Conservation (phyloP, 1,284 basidiomycete species). For the Cryptococcus sp. region DNA sequence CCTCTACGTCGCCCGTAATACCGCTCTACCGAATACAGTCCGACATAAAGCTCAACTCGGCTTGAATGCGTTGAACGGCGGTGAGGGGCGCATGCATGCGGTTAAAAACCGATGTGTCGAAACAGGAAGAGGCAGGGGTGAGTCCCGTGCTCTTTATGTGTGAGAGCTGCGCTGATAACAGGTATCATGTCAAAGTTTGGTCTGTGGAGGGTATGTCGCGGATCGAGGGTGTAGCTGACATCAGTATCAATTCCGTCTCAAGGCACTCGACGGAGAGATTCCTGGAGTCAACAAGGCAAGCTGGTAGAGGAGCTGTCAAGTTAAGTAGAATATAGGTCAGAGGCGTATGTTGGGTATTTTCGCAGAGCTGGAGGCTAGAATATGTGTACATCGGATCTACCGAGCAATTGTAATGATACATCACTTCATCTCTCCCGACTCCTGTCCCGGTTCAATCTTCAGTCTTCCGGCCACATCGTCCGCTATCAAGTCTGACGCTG, state of each 20-base stretch:
- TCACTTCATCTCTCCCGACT: too few relatives aligned
- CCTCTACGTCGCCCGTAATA: constrained; percentile 84
- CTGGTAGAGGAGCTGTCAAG: constrained; percentile 57
- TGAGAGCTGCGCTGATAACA: constrained; percentile 8
- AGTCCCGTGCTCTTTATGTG: constrained; percentile 4
- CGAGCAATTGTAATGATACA: too few relatives aligned
- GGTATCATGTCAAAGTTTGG: constrained; percentile 83
- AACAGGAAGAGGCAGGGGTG: constrained; percentile 73
- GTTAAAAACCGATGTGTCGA: constrained; percentile 84
- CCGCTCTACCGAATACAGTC: constrained; percentile 72
- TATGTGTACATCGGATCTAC: too few relatives aligned
- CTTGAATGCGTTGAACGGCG: constrained; percentile 77
- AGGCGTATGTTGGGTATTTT: background rate
- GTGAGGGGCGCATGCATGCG: constrained; percentile 68
- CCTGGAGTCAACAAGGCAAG: constrained; percentile 85
- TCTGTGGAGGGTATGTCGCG: constrained; percentile 69
- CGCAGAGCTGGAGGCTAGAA: too few relatives aligned
- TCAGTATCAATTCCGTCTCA: constrained; percentile 83
- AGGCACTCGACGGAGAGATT: constrained; percentile 71
- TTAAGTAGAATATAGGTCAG: background rate
- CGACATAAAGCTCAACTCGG: constrained; percentile 95
- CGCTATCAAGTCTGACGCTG: background rate
- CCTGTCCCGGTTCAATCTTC: too few relatives aligned
- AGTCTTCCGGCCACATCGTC: too few relatives aligned
- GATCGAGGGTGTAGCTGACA: background rate